Evolutionary conservation across 2,329 filamentous ascomycete genomes (phyloP).

Genomic region (Emericellopsis cladophorae): DNA sequence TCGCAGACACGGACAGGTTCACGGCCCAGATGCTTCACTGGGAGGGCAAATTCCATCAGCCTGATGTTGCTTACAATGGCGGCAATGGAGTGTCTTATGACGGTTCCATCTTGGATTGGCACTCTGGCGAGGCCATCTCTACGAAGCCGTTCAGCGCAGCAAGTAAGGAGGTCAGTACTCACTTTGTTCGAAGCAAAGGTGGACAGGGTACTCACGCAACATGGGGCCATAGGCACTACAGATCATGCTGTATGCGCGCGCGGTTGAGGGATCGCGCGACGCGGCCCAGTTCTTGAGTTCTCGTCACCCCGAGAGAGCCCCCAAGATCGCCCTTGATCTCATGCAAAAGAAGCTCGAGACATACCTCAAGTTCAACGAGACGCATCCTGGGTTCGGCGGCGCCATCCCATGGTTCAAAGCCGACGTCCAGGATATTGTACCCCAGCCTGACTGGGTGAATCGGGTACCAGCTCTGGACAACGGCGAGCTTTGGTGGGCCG

Average conservation of each 20-base stretch:
- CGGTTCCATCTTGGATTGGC: conserved; percentile 22
- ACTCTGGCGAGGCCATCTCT: conserved; percentile 17
- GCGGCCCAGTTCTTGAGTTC: conserved; percentile 26
- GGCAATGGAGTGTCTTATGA: conserved; percentile 28
- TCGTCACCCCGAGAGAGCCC: conserved; percentile 14
- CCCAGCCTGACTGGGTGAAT: conserved; percentile 22
- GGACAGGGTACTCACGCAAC: not conserved
- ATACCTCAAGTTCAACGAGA: conserved; percentile 25
- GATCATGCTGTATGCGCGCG: conserved; percentile 28
- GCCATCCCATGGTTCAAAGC: conserved; percentile 25
- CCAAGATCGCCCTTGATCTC: conserved; percentile 18
- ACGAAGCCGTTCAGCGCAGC: conserved; percentile 26
- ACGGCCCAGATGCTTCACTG: conserved; percentile 24
- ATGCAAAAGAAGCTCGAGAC: conserved; percentile 23
- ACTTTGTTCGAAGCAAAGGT: not conserved
- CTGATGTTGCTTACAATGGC: conserved; percentile 24
- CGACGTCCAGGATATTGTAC: conserved; percentile 14
- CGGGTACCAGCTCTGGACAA: conserved; percentile 26
- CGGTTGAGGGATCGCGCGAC: conserved; percentile 20
- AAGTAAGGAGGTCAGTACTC: conserved; percentile 16
- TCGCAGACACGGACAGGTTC: conserved; percentile 16
- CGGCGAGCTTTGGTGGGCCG: conserved; percentile 27
- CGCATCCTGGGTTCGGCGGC: conserved; percentile 26
- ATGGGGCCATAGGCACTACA: conserved; percentile 19
- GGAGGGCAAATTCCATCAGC: conserved; percentile 30